These are phyloP conservation scores for Apophysomyces elegans DNA, from an alignment of 371 early-diverging fungal genomes.

Conservation along the genomic window DNA sequence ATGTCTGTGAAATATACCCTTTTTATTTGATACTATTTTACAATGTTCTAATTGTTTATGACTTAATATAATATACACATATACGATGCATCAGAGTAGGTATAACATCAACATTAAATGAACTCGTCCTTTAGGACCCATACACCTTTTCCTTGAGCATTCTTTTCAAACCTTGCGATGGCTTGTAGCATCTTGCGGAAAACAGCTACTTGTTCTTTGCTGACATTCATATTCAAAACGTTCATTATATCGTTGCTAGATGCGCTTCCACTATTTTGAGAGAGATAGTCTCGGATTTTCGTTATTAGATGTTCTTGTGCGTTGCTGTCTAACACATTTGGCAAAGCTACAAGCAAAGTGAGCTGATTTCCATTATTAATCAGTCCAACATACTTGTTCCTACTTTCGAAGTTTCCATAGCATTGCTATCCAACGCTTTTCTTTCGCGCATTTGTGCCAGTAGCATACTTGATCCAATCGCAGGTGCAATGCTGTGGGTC, in stretches of 20 bases:
- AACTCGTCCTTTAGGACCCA: conserved; percentile 62
- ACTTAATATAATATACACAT: no score
- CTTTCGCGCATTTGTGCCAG: conserved; percentile 56
- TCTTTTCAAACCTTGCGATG: conserved; percentile 60
- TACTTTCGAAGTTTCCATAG: background rate
- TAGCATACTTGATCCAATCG: conserved; percentile 35
- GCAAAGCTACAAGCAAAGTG: conserved; percentile 9
- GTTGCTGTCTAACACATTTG: conserved; percentile 27
- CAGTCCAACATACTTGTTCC: background rate
- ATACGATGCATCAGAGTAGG: background rate
- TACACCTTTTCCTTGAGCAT: conserved; percentile 39
- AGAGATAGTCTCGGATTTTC: conserved; percentile 59
- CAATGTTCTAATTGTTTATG: background rate
- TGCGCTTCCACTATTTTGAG: conserved; percentile 50
- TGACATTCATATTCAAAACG: conserved; percentile 47
- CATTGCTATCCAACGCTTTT: conserved; percentile 37
- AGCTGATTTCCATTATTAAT: background rate
- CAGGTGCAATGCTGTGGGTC: conserved; percentile 15
- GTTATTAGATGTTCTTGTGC: conserved; percentile 50
- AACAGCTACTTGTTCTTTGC: conserved; percentile 52
- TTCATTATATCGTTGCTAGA: conserved; percentile 55
- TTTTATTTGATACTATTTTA: background rate
- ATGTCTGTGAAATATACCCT: no score
- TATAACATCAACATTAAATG: conserved; percentile 20
- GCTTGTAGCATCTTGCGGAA: conserved; percentile 73